Evolutionary conservation across 768 basidiomycete genomes (phyloP), one percentile per base, ranked within the genome.

Genomic region (Tulasnella sp.): DNA sequence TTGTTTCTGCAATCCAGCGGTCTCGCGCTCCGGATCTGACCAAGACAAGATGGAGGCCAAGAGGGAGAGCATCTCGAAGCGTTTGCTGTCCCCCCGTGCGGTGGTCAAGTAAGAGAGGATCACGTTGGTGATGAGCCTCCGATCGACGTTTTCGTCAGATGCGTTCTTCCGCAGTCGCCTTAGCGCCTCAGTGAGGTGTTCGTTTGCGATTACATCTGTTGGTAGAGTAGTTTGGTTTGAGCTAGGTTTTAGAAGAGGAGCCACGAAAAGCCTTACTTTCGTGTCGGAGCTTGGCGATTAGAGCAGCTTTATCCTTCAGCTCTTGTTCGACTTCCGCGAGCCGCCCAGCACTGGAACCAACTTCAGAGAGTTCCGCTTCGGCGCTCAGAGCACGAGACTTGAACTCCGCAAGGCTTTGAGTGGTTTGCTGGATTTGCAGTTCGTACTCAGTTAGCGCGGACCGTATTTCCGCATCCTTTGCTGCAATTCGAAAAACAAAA

Each of bases 161-260:
- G 94, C 92, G 80, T 92, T 94, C 81, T 92, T 92, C 71, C 95
- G 91, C 74, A 99, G 89, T 34, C 98, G 92, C 18, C 97, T 94
- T n/a, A 99, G 90, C 3, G 98, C 98, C 85, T 99, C 97, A 83
- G 96, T 98, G 16, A 99, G 88, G 83, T 99, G 98, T 84, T 99
- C 98, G 82, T 99, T 99, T 84, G 97, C 92, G 80, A 98, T 97
- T 19, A 99, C 96, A 75, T 93, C 97, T 97, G 81, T 81, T 31
- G 31, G 44, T n/a, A 42, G 58, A 36, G 36, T 38, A 62, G 74
- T 79, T 68, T 38, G 76, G 74, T 79, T 68, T 38, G 76, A 82
- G 76, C n/a, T 80, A 68, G 71, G 42, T 24, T 82, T 1, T 73
- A 38, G 71, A 9, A 36, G 40, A 62, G 16, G 44, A 39, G 71